Conservation (phyloP, 1,284 basidiomycete genomes). For the Malassezia dermatis region DNA sequence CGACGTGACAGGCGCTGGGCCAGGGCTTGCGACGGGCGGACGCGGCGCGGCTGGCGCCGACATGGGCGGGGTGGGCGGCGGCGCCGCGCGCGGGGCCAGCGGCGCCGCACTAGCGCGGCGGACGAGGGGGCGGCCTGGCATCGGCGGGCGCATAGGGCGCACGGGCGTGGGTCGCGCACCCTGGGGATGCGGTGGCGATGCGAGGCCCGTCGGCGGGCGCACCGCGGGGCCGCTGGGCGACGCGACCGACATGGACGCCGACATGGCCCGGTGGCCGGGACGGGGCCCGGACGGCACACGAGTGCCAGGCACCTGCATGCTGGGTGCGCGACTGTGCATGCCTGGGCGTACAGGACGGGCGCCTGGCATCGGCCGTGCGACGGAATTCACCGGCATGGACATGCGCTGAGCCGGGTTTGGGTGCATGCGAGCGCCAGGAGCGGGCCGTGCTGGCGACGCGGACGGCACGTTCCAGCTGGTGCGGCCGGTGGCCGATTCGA, state of each 20-base stretch:
- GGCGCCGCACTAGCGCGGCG: background rate
- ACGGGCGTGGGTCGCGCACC: background rate
- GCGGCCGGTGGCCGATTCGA: constrained; percentile 50
- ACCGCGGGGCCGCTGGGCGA: constrained; percentile 6
- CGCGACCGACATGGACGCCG: background rate
- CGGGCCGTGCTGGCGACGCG: constrained; percentile 16
- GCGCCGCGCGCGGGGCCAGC: background rate
- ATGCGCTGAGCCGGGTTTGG: constrained; percentile 39
- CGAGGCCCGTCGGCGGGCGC: background rate
- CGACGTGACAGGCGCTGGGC: constrained; percentile 19
- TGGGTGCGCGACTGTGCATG: background rate
- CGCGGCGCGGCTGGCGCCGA: background rate
- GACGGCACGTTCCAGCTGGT: constrained; percentile 48
- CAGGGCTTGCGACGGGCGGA: background rate
- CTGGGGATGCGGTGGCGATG: background rate
- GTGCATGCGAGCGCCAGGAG: constrained; percentile 35
- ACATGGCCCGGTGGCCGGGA: background rate
- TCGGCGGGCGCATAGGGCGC: background rate
- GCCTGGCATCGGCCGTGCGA: background rate
- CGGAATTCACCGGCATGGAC: constrained; percentile 33
- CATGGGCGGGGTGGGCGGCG: background rate
- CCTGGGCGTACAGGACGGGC: background rate
- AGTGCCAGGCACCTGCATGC: constrained; percentile 4
- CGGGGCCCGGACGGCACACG: background rate
- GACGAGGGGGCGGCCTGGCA: background rate